Conservation (phyloP, 2,329 filamentous ascomycete species). For the Cercospora canescens region DNA sequence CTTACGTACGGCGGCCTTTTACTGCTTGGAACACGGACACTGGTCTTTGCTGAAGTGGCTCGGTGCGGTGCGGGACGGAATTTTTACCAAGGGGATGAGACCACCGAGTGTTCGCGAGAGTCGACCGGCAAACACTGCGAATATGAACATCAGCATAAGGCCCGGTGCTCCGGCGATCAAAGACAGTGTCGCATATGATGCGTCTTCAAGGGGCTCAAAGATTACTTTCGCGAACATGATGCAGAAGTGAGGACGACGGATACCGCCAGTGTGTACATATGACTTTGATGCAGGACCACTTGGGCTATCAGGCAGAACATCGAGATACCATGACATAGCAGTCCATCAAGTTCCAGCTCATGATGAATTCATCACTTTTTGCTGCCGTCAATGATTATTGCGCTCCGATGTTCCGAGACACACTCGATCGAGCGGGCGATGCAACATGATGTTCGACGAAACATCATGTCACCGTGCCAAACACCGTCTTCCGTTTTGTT, state of each 20-base stretch:
- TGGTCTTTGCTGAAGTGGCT: conserved; percentile 32
- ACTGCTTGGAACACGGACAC: conserved; percentile 29
- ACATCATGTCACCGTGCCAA: background rate
- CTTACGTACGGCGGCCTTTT: conserved; percentile 30
- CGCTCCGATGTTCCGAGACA: background rate
- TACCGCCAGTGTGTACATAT: background rate
- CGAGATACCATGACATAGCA: background rate
- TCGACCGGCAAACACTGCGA: background rate
- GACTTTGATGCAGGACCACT: background rate
- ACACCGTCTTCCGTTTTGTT: background rate
- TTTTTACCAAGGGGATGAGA: conserved; percentile 31
- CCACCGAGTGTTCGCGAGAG: conserved; percentile 24
- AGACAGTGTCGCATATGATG: background rate
- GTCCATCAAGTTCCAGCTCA: background rate
- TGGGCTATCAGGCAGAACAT: background rate
- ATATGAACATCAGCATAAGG: conserved; percentile 54
- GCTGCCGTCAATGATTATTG: background rate
- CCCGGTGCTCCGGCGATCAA: background rate
- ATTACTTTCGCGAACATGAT: background rate
- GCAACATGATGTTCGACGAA: background rate
- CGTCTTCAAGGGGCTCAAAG: background rate
- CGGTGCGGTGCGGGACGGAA: conserved; percentile 23
- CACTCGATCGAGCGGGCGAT: background rate
- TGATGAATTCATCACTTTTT: too few relatives aligned
- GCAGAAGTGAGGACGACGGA: background rate